phyloP scores from a whole-genome alignment of 345 rosid species.

The rapeseed (Brassica napus) region Da-Ae NC_063447.1:6386501-6387000 shows the following conservation, averaged over 20 bases:
- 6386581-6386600: constrained; percentile 2
- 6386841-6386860: neutral
- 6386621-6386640: neutral
- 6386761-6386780: constrained; percentile 79
- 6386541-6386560: neutral
- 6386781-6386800: constrained; percentile 47
- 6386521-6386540: neutral
- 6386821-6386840: neutral
- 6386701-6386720: constrained; percentile 4
- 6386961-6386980: constrained; percentile 75
- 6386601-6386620: neutral
- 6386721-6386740: constrained; percentile 69
- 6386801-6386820: constrained; percentile 8
- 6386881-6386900: constrained; percentile 56
- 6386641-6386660: neutral
- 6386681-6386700: neutral
- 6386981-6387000: constrained; percentile 55
- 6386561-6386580: constrained; percentile 12
- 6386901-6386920: constrained; percentile 82
- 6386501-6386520: neutral
- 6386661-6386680: neutral
- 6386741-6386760: constrained; percentile 89
- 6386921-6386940: constrained; percentile 94
- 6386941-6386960: constrained; percentile 95
- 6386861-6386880: neutral